Conservation (phyloP, 78 protist species). For the Monosiga brevicollis region DNA sequence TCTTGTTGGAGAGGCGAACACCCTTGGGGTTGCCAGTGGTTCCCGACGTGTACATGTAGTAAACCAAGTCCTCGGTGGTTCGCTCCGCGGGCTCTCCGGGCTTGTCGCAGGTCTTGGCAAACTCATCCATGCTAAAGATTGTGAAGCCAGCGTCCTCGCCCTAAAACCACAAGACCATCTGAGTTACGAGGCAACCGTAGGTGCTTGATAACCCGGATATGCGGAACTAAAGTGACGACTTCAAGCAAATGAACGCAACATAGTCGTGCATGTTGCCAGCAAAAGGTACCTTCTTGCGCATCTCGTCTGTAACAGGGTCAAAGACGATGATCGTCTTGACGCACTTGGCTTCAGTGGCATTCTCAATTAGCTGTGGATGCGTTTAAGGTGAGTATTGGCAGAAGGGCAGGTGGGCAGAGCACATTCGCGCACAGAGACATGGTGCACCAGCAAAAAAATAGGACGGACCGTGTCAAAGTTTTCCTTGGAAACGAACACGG, state of each 20-base stretch:
- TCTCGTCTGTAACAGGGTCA: not conserved
- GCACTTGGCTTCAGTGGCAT: not conserved
- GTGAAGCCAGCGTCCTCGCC: no score
- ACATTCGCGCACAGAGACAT: no score
- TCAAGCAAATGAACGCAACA: no score
- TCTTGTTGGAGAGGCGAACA: constrained; percentile 24
- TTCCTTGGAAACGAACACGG: not conserved
- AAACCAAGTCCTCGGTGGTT: constrained; percentile 32
- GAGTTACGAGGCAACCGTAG: not conserved
- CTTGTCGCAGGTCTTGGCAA: constrained; percentile 16
- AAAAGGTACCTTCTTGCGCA: not conserved
- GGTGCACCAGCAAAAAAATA: no score
- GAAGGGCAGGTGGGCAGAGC: no score
- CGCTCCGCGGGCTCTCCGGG: constrained; percentile 15
- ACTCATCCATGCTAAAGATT: not conserved
- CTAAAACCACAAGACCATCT: not conserved
- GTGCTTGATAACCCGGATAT: not conserved
- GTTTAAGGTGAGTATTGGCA: no score
- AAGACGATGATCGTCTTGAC: not conserved
- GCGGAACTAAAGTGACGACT: no score
- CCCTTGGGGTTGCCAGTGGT: constrained; percentile 92
- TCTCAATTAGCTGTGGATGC: no score
- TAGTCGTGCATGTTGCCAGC: no score
- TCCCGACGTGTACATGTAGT: constrained; percentile 91
- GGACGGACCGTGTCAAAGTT: not conserved